Evolutionary conservation across 306 rosid species (phyloP).

Genomic region (Erythrophleum fordii): DNA sequence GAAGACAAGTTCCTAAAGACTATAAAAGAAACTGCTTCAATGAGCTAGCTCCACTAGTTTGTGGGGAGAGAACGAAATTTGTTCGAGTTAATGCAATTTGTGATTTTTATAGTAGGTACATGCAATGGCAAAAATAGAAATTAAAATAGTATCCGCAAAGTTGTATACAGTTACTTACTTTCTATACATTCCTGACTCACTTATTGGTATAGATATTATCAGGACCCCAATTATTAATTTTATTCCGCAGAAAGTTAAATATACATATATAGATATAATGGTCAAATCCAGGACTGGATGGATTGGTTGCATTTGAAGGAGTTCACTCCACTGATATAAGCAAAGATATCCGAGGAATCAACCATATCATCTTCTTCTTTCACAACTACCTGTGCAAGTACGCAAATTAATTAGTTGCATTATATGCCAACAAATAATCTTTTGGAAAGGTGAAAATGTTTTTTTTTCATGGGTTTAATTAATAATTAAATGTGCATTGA

Average conservation of each 20-base stretch:
- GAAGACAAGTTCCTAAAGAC: too few species aligned
- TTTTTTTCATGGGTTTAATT: not conserved
- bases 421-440: not conserved
- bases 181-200: conserved; percentile 31
- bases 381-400: conserved; percentile 67
- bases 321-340: conserved; percentile 95
- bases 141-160: conserved; percentile 27
- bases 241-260: too few species aligned
- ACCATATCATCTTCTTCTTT: conserved; percentile 90
- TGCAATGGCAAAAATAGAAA: not conserved
- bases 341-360: conserved; percentile 91
- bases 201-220: conserved; percentile 33
- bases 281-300: conserved; percentile 86
- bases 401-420: not conserved
- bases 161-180: conserved; percentile 23
- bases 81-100: not conserved
- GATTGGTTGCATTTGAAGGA: conserved; percentile 91
- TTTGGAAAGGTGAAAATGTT: not conserved
- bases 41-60: too few species aligned
- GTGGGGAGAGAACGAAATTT: not conserved
- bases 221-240: conserved; percentile 46
- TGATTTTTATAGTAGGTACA: conserved; percentile 1
- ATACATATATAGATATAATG: not conserved
- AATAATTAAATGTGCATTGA: conserved; percentile 18
- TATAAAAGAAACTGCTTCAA: too few species aligned